Evolutionary conservation across 2,329 filamentous ascomycete species (phyloP).

Genomic region (Colletotrichum lindemuthianum): DNA sequence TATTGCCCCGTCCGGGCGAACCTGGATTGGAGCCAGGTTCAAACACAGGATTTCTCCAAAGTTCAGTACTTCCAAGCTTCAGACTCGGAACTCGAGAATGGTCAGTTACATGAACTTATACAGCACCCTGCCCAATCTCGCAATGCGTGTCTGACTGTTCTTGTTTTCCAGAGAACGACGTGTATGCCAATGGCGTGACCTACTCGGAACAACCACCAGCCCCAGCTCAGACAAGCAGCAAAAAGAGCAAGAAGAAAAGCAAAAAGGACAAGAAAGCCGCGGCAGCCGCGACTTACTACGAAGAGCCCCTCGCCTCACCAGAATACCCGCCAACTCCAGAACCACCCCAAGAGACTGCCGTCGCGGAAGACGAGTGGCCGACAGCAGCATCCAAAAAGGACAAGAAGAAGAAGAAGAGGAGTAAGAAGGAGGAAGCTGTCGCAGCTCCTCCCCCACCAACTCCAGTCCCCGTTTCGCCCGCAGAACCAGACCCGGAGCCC

Average conservation of each 20-base stretch:
- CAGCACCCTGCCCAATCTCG: not conserved
- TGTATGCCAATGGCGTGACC: slow-evolving; percentile 28
- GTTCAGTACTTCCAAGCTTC: slow-evolving; percentile 52
- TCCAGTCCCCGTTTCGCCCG: not conserved
- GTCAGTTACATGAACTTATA: slow-evolving; percentile 13
- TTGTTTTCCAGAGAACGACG: slow-evolving; percentile 23
- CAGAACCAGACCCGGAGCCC: not conserved
- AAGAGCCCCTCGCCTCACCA: slow-evolving; percentile 1
- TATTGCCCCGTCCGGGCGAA: slow-evolving; percentile 53
- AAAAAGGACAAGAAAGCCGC: slow-evolving; percentile 35
- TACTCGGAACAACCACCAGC: slow-evolving; percentile 25
- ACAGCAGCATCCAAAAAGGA: slow-evolving; percentile 30
- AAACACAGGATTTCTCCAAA: slow-evolving; percentile 55
- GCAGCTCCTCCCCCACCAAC: not conserved
- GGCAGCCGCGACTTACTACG: slow-evolving; percentile 10
- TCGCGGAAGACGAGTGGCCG: slow-evolving; percentile 31
- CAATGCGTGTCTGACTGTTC: slow-evolving; percentile 1
- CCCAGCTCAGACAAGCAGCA: slow-evolving; percentile 20
- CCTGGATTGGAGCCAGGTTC: slow-evolving; percentile 50
- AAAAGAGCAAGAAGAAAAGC: slow-evolving; percentile 38
- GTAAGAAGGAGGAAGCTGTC: slow-evolving; percentile 15
- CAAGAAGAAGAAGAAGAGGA: slow-evolving; percentile 34
- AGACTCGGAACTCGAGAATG: slow-evolving; percentile 48
- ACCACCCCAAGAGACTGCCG: slow-evolving; percentile 8
- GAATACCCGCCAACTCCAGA: slow-evolving; percentile 16